Evolutionary conservation across 2,329 filamentous ascomycete genomes (phyloP), one percentile per base, ranked within the genome.

Genomic region (Trichoderma cornu-damae): DNA sequence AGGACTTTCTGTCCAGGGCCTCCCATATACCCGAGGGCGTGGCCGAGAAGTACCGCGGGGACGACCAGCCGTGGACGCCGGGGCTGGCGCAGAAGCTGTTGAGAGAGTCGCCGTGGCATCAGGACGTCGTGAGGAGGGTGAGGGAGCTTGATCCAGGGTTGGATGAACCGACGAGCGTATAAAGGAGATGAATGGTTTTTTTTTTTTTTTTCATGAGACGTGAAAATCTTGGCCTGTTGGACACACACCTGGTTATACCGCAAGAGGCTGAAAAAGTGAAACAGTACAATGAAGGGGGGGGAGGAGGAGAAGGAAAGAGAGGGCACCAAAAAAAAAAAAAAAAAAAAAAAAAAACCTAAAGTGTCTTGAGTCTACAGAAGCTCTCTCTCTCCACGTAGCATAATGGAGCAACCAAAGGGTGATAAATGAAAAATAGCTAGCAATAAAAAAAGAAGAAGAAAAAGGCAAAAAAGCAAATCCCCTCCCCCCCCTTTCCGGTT

Each of bases 1-100:
- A 77, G 56, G 76, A 76, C 59, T 77, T 78, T 51, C 43, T 66
- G 9, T 78, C 75, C 59, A 68, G 65, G 26, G 68, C 69, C 1
- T 40, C 66, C 3, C 63, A 72, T 38, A 67, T 72, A 0, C 72
- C 72, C 0, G 55, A 58, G 12, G 63, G 47, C 0, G 40, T 68
- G 48, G 65, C 67, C 1, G 64, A 64, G 11, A 62, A 64, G 49
- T 65, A 65, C 30, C 63, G 66, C 5, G 63, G 60, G 1, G 54
- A 54, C n/a, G 1, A 52, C n/a, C n/a, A 57, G 56, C 50, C 55
- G 40, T 73, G 67, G 70, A 62, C 63, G 49, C 63, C 59, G 1
- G 57, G 56, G 16, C 16, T 7, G 1, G 70, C 71, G 37, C 64
- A 66, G 32, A 54, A 51, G 26, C 60, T 61, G 49, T 35, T 72